Conservation (phyloP, 1,284 basidiomycete species). For the Xerocomus amazonicus region DNA sequence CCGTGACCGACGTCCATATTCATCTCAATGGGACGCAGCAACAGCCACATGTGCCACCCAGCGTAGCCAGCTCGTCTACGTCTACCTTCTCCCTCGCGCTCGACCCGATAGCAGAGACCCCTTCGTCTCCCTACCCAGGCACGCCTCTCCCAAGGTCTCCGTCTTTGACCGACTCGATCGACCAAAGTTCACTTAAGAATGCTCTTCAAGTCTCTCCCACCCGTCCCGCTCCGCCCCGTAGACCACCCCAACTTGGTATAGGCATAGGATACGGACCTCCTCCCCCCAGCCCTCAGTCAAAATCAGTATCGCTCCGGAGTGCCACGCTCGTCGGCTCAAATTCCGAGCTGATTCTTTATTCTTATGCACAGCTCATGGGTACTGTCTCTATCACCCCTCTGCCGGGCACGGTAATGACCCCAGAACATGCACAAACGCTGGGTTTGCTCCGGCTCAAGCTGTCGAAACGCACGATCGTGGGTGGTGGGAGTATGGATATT, state of each 20-base stretch:
- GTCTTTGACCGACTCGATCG: constrained; percentile 19
- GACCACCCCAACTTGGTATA: constrained; percentile 41
- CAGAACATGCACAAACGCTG: constrained; percentile 43
- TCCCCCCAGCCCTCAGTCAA: constrained; percentile 17
- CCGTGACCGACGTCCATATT: constrained; percentile 55
- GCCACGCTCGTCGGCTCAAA: constrained; percentile 44
- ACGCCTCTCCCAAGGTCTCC: constrained; percentile 34
- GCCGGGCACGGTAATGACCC: constrained; percentile 30
- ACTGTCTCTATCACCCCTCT: constrained; percentile 45
- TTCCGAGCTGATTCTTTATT: constrained; percentile 77
- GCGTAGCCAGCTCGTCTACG: constrained; percentile 44
- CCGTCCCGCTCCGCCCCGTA: constrained; percentile 21
- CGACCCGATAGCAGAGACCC: constrained; percentile 64
- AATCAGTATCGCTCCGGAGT: constrained; percentile 30
- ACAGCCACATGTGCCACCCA: constrained; percentile 33
- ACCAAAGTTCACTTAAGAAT: constrained; percentile 13
- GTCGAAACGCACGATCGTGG: constrained; percentile 49
- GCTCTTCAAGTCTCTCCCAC: constrained; percentile 20
- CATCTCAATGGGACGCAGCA: constrained; percentile 36
- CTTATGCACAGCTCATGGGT: constrained; percentile 82
- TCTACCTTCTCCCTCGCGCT: constrained; percentile 63
- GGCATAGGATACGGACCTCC: constrained; percentile 47
- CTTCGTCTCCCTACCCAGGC: constrained; percentile 39
- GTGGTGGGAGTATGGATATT: constrained; percentile 78
- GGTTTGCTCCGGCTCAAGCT: constrained; percentile 48